Base-by-base conservation (phyloP, 352 stramenopile genomes). In the Globisporangium orthogonon region DNA sequence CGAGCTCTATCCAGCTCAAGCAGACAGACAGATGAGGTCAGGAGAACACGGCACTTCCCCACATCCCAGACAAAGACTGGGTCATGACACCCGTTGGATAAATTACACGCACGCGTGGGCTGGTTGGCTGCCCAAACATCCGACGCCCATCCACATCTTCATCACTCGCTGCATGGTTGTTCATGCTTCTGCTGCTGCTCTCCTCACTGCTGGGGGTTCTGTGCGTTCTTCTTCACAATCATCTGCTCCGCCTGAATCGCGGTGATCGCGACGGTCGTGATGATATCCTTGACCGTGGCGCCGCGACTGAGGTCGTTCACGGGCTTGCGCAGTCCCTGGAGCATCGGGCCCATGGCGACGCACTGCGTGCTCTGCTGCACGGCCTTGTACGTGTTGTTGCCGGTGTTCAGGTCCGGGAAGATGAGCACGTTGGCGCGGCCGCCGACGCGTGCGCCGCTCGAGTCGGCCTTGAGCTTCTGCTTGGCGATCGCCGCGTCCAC, bases 331-430 rank as follows among this genome's bases (percentile, higher is more conserved):
- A 97, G 72, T 56, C 88, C 88, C 56, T 96, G 85, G 7, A 97
- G 66, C 78, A 95, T 93, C 14, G 88, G 88, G 54, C 88, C 88
- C 61, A 97, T 89, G 4, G 80, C 83, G 55, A 93, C 75, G 52
- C 78, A 89, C 29, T 73, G 66, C 7, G 80, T 90, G 50, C 72
- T 84, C 69, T 90, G 80, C 63, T 90, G 86, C 33, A 95, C 88
- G 4, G 83, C 87, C 73, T 96, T 95, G 76, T 95, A 96, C 49
- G 81, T 92, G 60, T 90, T 93, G 73, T 95, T 96, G 56, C 83
- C 87, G 50, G 84, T 91, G 64, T 92, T 94, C 60, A 96, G 62
- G 54, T 94, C 83, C 41, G 85, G 87, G 65, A 95, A 96, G 61
- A 93, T 84, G 30, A 94, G 55, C 35, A 96, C 86, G 61, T 90